Conservation (phyloP, 805 yeast genomes). For the Metahyphopichia silvanorum region DNA sequence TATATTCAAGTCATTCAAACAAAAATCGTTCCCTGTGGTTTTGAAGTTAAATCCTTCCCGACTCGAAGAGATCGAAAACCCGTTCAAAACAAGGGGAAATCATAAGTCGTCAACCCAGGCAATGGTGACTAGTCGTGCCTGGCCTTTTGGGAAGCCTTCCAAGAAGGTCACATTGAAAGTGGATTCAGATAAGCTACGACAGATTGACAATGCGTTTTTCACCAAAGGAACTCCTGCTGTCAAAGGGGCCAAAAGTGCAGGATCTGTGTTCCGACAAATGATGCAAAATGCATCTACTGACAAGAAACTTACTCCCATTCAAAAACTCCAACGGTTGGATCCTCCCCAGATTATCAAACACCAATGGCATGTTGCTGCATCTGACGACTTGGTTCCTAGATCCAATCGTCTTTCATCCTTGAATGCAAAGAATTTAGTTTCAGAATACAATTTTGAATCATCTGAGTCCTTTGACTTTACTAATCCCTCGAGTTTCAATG, state of each 20-base stretch:
- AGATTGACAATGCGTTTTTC: slow-evolving; percentile 11
- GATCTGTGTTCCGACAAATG: slow-evolving; percentile 36
- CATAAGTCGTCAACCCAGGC: too few species aligned
- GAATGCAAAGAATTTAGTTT: too few species aligned
- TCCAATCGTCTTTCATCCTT: too few species aligned
- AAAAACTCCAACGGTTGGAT: slow-evolving; percentile 27
- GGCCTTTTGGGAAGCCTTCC: slow-evolving; percentile 4
- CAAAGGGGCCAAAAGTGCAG: slow-evolving; percentile 7
- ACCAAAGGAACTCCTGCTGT: slow-evolving; percentile 6
- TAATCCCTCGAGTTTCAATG: too few species aligned
- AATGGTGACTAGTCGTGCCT: slow-evolving; percentile 2
- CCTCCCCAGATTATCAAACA: slow-evolving; percentile 26
- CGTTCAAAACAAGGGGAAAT: slow-evolving; percentile 26
- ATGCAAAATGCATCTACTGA: slow-evolving; percentile 29
- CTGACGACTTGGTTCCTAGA: too few species aligned
- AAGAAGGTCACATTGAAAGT: slow-evolving; percentile 10
- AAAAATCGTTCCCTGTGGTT: slow-evolving; percentile 11
- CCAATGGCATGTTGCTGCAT: slow-evolving; percentile 34
- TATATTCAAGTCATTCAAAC: slow-evolving; percentile 49
- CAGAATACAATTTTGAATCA: too few species aligned
- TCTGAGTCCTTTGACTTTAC: too few species aligned
- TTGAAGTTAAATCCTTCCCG: slow-evolving; percentile 21
- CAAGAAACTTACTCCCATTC: slow-evolving; percentile 25
- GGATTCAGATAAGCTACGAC: slow-evolving; percentile 5
- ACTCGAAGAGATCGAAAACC: slow-evolving; percentile 26